These are phyloP conservation scores for Teratosphaeria viscida DNA, from an alignment of 2,329 filamentous ascomycete genomes.

Conservation along the genomic window DNA sequence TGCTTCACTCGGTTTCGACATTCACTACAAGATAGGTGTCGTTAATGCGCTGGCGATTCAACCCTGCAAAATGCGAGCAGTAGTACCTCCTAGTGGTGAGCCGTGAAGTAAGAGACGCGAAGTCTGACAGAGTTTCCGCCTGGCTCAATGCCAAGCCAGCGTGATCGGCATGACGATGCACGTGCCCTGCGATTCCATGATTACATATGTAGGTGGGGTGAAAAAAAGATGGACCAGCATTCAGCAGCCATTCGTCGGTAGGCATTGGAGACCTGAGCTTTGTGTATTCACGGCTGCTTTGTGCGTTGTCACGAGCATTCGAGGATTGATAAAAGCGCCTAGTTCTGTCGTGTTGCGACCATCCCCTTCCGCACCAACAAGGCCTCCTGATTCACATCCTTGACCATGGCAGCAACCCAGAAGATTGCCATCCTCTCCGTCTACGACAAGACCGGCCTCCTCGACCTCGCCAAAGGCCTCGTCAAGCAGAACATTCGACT, in stretches of 20 bases:
- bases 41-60: too few species aligned
- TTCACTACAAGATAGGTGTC: too few species aligned
- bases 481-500: constrained; percentile 83
- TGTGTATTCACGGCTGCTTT: neutral
- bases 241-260: neutral
- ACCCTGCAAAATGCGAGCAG: neutral
- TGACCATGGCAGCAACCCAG: neutral
- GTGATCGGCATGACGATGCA: neutral
- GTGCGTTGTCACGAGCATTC: neutral
- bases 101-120: too few species aligned
- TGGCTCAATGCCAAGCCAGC: neutral
- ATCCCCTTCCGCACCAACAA: neutral
- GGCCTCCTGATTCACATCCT: neutral
- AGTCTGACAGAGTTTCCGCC: neutral
- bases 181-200: neutral
- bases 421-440: constrained; percentile 76
- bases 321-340: neutral
- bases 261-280: neutral
- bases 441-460: constrained; percentile 93
- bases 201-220: neutral
- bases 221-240: neutral
- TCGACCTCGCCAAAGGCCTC: constrained; percentile 86
- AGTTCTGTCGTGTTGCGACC: neutral
- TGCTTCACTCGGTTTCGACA: too few species aligned
- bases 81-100: neutral